Percentiles rank a stretch among this genome's conserved stretches.
Evolutionary conservation across 106 monocot species (phyloP).

Genomic region (Iris macrosiphon): DNA sequence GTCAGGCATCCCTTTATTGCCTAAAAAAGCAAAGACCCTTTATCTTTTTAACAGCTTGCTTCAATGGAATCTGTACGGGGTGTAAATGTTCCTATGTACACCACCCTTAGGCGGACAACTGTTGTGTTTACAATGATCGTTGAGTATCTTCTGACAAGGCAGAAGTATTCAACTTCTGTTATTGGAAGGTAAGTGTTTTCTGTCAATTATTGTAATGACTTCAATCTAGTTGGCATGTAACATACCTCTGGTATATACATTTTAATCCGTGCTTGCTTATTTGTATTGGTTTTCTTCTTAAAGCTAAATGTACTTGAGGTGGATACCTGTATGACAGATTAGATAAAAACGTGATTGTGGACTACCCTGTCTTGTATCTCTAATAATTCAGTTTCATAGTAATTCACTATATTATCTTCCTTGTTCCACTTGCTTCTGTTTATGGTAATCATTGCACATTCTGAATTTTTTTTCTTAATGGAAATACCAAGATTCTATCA

Average conservation of each 20-base stretch:
- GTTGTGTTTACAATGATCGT: slow-evolving; percentile 94
- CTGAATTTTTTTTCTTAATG: slow-evolving; percentile 33
- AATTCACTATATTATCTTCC: no score
- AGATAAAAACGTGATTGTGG: no score
- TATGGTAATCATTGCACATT: slow-evolving; percentile 3
- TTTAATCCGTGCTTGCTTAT: no score
- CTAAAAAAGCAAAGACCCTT: not conserved
- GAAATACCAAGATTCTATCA: slow-evolving; percentile 51
- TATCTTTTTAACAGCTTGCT: slow-evolving; percentile 52
- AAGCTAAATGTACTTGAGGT: no score
- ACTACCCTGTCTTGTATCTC: no score
- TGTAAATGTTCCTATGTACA: slow-evolving; percentile 99
- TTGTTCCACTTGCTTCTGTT: not conserved
- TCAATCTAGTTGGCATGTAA: no score
- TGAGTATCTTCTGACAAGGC: slow-evolving; percentile 74
- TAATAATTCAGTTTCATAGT: no score
- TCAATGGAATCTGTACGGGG: slow-evolving; percentile 98
- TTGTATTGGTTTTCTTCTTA: no score
- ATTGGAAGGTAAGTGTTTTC: slow-evolving; percentile 64
- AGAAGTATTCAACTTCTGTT: slow-evolving; percentile 57
- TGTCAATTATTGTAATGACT: no score
- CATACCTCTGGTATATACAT: no score
- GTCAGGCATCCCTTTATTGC: not conserved
- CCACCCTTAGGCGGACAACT: slow-evolving; percentile 94
- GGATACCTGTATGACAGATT: no score